Conservation (phyloP, 208 protist species). For the Leptomonas pyrrhocoris region DNA sequence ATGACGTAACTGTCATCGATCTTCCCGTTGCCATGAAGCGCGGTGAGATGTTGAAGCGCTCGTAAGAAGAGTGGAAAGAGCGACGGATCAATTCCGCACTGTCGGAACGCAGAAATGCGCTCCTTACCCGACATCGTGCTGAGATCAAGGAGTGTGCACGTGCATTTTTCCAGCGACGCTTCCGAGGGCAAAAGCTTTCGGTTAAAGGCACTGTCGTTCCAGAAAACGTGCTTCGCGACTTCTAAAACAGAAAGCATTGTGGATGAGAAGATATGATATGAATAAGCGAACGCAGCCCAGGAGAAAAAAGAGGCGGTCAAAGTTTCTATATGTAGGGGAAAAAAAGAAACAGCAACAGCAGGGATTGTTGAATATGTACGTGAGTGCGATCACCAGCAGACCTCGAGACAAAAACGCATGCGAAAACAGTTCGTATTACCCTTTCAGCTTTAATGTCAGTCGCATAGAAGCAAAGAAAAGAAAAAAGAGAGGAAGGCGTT, state of each 20-base stretch:
- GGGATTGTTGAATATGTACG: too few species aligned
- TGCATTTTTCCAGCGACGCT: conserved; percentile 60
- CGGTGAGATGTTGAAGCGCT: conserved; percentile 77
- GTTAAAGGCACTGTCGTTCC: conserved; percentile 73
- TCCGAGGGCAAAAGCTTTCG: conserved; percentile 67
- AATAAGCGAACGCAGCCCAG: not conserved
- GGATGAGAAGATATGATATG: not conserved
- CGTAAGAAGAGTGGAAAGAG: conserved; percentile 82
- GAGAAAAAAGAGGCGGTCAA: too few species aligned
- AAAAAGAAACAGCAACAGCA: too few species aligned
- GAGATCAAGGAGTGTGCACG: conserved; percentile 62
- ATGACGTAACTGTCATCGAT: conserved; percentile 68
- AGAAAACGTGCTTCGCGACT: conserved; percentile 81
- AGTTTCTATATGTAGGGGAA: too few species aligned
- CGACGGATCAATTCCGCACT: conserved; percentile 73
- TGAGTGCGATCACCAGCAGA: too few species aligned
- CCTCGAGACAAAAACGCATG: too few species aligned
- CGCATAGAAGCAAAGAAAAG: not conserved
- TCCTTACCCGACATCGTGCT: conserved; percentile 78
- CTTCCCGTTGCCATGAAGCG: conserved; percentile 46
- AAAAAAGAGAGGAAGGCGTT: not conserved
- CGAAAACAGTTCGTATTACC: not conserved
- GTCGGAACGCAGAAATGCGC: conserved; percentile 61
- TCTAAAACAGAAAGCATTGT: conserved; percentile 75
- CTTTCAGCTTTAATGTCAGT: not conserved